These are phyloP conservation scores for Apiotrichum laibachii DNA, from an alignment of 1,284 basidiomycete genomes.

Conservation along the genomic window DNA sequence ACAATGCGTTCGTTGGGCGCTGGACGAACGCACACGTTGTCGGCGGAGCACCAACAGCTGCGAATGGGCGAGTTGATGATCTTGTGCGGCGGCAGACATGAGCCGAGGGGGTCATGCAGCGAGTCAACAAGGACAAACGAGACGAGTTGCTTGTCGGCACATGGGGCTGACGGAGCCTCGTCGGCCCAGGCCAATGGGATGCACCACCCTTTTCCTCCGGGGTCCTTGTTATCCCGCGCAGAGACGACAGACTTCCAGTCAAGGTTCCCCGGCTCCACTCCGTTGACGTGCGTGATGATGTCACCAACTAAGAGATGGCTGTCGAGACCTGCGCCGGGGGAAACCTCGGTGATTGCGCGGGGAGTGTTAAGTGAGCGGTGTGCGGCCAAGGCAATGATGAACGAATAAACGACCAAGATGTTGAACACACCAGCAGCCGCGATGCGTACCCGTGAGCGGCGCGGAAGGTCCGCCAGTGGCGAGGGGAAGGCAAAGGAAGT, in stretches of 20 bases:
- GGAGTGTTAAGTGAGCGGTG: background rate
- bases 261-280: conserved; percentile 23
- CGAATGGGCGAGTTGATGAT: conserved; percentile 18
- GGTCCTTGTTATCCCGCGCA: conserved; percentile 3
- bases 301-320: conserved; percentile 25
- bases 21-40: background rate
- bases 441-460: conserved; percentile 37
- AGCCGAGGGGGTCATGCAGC: background rate
- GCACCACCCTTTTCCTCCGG: conserved; percentile 9
- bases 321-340: background rate
- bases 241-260: background rate
- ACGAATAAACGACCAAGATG: conserved; percentile 35
- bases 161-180: conserved; percentile 9
- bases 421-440: conserved; percentile 43
- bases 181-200: conserved; percentile 1
- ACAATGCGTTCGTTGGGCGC: background rate
- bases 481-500: conserved; percentile 41
- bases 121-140: conserved; percentile 2
- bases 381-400: background rate
- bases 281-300: conserved; percentile 42
- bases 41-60: conserved; percentile 1
- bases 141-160: conserved; percentile 4
- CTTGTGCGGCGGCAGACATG: conserved; percentile 34
- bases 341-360: background rate
- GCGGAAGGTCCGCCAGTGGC: conserved; percentile 29